A percentile compares a stretch with the other conserved stretches of the same genome.
Evolutionary conservation across 495 filamentous ascomycete species (phyloP).

Genomic region (Hypomontagnella submonticulosa): DNA sequence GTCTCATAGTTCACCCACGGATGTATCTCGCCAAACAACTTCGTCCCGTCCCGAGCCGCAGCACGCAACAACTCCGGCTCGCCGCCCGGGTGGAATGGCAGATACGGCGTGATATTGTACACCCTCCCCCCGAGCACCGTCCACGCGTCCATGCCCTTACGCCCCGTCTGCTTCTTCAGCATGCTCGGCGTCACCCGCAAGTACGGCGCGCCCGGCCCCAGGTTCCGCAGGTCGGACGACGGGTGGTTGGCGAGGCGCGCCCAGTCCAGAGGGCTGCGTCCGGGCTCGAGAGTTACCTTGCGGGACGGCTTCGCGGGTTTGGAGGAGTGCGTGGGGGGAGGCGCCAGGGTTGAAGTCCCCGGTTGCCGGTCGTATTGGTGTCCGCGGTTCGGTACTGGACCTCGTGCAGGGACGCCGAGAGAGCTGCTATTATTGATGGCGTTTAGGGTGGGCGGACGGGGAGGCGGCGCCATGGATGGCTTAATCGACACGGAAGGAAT

Average conservation of each 20-base stretch:
- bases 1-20: constrained; percentile 99
- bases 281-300: constrained; percentile 80
- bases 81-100: constrained; percentile 92
- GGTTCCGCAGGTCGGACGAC: constrained; percentile 71
- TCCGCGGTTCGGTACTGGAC: constrained; percentile 42
- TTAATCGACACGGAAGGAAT: constrained; percentile 1
- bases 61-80: constrained; percentile 83
- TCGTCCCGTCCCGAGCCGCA: constrained; percentile 80
- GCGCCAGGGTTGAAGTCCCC: constrained; percentile 54
- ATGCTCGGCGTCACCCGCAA: constrained; percentile 78
- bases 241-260: constrained; percentile 77
- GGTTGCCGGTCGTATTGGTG: constrained; percentile 51
- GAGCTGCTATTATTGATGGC: constrained; percentile 22
- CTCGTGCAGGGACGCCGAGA: constrained; percentile 33
- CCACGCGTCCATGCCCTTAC: constrained; percentile 88
- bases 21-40: constrained; percentile 90
- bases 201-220: constrained; percentile 56
- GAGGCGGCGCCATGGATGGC: constrained; percentile 45
- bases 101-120: constrained; percentile 92
- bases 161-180: constrained; percentile 78
- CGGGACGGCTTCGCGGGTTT: constrained; percentile 61
- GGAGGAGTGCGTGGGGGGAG: constrained; percentile 57
- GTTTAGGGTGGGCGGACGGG: constrained; percentile 42
- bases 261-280: constrained; percentile 96
- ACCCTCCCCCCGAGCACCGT: constrained; percentile 85